Evolutionary conservation across 2,329 filamentous ascomycete species (phyloP).

Genomic region (Aspergillus persii): DNA sequence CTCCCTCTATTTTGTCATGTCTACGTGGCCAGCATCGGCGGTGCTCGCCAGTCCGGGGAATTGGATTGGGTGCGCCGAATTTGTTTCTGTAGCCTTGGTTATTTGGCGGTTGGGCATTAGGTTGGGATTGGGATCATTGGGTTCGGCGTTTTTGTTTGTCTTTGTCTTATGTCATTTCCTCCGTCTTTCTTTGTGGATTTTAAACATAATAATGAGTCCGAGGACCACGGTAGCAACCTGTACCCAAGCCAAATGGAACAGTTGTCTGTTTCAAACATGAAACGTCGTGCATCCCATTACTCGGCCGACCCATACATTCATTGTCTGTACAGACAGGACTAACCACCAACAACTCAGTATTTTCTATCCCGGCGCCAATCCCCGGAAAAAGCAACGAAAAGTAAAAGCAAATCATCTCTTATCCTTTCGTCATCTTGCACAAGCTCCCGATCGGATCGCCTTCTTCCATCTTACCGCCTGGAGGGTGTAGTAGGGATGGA

Average conservation of each 20-base stretch:
- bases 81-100: neutral
- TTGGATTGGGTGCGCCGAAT: neutral
- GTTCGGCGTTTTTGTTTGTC: neutral
- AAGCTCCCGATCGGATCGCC: neutral
- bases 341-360: neutral
- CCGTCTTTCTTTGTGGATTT: neutral
- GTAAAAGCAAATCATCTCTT: neutral
- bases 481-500: no score
- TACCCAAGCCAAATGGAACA: neutral
- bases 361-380: neutral
- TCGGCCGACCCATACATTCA: neutral
- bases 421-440: neutral
- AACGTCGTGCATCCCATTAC: neutral
- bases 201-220: neutral
- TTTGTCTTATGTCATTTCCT: neutral
- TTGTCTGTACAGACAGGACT: no score
- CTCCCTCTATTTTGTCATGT: neutral
- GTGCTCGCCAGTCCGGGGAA: neutral
- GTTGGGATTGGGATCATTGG: neutral
- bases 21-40: neutral
- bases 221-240: no score
- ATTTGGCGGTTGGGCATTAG: neutral
- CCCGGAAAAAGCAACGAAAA: neutral
- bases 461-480: no score
- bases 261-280: neutral